These are phyloP conservation scores for Tetracladium setigerum DNA, from an alignment of 495 filamentous ascomycete species.

Conservation along the genomic window DNA sequence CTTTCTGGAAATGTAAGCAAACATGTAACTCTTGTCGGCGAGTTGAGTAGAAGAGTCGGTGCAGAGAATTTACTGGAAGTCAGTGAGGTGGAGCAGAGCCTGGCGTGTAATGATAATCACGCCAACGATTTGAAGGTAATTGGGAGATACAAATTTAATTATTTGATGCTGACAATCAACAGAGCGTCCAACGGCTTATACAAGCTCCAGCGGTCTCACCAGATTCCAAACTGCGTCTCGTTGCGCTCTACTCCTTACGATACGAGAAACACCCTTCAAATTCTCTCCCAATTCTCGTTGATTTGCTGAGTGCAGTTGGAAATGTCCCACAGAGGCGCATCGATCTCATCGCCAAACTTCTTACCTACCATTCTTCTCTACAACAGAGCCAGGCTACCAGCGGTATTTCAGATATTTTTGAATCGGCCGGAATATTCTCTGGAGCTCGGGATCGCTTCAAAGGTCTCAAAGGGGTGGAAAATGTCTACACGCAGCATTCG, in stretches of 20 bases:
- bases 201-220: conserved; percentile 63
- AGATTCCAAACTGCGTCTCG: conserved; percentile 76
- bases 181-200: conserved; percentile 83
- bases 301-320: conserved; percentile 72
- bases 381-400: conserved; percentile 62
- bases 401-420: conserved; percentile 84
- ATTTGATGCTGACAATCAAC: conserved; percentile 13
- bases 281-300: conserved; percentile 71
- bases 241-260: conserved; percentile 86
- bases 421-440: conserved; percentile 84
- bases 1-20: conserved; percentile 97
- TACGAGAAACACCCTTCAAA: conserved; percentile 81
- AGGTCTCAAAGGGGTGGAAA: conserved; percentile 93
- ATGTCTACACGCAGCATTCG: conserved; percentile 97
- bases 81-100: conserved; percentile 91
- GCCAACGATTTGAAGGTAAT: conserved; percentile 72
- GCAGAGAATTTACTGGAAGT: conserved; percentile 83
- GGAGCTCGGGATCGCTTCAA: conserved; percentile 86
- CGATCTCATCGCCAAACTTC: conserved; percentile 66
- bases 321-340: conserved; percentile 65
- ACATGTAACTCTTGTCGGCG: conserved; percentile 91
- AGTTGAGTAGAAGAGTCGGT: conserved; percentile 80
- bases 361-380: conserved; percentile 76
- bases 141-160: neutral
- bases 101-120: conserved; percentile 96